Percentiles rank a stretch among this genome's conserved stretches.
phyloP scores from a whole-genome alignment of 2,329 filamentous ascomycete genomes.

The Calonectria pauciramosa region DNA sequence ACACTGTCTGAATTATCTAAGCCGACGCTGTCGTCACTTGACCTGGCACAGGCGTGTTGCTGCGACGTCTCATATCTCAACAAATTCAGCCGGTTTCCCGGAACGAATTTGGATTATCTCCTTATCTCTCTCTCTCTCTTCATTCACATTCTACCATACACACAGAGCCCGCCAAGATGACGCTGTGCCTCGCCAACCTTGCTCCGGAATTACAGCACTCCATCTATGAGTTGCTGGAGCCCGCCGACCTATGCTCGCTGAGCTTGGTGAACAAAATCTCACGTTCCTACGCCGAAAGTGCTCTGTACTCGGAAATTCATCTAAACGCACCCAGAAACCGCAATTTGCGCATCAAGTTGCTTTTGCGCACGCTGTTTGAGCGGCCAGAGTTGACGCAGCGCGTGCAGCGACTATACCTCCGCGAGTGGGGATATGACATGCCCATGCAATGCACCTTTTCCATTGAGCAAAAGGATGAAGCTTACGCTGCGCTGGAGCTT shows the following conservation, averaged over 20 bases:
- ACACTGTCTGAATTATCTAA: neutral
- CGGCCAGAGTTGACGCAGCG: neutral
- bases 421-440: neutral
- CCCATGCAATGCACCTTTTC: neutral
- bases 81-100: neutral
- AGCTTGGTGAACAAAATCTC: neutral
- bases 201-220: conserved; percentile 2
- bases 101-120: neutral
- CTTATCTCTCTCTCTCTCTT: neutral
- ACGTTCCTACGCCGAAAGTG: neutral
- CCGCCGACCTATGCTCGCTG: neutral
- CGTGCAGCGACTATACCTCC: neutral
- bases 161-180: neutral
- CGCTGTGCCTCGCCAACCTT: neutral
- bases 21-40: neutral
- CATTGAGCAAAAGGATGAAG: neutral
- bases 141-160: neutral
- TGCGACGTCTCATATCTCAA: neutral
- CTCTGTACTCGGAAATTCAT: neutral
- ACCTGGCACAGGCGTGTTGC: neutral
- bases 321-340: neutral
- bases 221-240: neutral
- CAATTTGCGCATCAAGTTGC: neutral
- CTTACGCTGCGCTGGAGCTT: neutral
- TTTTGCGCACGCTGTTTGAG: neutral